Evolutionary conservation across 2,329 filamentous ascomycete genomes (phyloP).

Genomic region (Nectriaceae sp.): DNA sequence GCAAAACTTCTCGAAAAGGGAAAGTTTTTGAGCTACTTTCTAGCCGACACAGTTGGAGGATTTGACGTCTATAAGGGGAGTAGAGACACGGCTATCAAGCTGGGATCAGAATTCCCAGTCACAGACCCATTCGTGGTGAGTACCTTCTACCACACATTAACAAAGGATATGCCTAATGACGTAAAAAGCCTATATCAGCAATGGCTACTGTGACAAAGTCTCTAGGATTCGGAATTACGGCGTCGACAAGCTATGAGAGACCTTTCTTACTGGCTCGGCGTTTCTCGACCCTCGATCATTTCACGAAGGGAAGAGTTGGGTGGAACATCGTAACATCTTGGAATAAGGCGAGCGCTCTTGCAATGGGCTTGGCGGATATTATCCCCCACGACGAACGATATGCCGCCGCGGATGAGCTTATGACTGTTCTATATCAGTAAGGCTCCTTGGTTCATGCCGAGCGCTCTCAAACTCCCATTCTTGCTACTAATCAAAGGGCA

Average conservation of each 20-base stretch:
- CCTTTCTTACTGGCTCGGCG: slow-evolving; percentile 10
- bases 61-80: slow-evolving; percentile 13
- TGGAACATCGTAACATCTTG: slow-evolving; percentile 15
- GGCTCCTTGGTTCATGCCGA: neutral
- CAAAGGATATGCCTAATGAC: too few relatives aligned
- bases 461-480: neutral
- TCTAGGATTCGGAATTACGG: slow-evolving; percentile 65
- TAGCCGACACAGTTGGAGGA: slow-evolving; percentile 54
- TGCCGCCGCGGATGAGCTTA: slow-evolving; percentile 10
- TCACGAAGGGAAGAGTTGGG: slow-evolving; percentile 7
- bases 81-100: slow-evolving; percentile 53
- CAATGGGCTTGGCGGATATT: slow-evolving; percentile 6
- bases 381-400: slow-evolving; percentile 10
- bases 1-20: slow-evolving; percentile 62
- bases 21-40: slow-evolving; percentile 62
- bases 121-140: slow-evolving; percentile 59
- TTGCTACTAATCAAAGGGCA: neutral
- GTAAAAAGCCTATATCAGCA: slow-evolving; percentile 50
- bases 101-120: slow-evolving; percentile 51
- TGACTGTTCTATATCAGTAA: slow-evolving; percentile 8
- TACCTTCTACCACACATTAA: too few relatives aligned
- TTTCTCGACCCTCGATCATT: slow-evolving; percentile 11
- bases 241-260: slow-evolving; percentile 48
- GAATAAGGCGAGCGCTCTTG: slow-evolving; percentile 9
- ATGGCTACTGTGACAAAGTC: slow-evolving; percentile 66